Evolutionary conservation across 1,284 basidiomycete genomes (phyloP).

Genomic region (Cutaneotrichosporon arboriforme): DNA sequence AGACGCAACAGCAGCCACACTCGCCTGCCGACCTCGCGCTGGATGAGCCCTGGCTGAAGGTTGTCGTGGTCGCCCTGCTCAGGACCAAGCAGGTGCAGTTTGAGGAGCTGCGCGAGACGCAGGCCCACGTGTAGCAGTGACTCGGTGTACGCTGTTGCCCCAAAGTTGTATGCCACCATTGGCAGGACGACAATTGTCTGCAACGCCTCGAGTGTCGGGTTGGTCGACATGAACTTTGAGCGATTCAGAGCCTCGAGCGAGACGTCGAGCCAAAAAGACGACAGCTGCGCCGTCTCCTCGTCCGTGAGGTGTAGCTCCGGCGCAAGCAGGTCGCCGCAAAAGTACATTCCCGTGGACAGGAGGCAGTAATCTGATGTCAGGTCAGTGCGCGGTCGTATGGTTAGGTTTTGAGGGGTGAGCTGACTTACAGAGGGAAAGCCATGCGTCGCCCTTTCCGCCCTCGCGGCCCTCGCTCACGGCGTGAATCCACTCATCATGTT

Average conservation of each 20-base stretch:
- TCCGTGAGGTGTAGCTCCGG: slow-evolving; percentile 17
- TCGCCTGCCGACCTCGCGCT: slow-evolving; percentile 18
- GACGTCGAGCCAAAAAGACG: slow-evolving; percentile 24
- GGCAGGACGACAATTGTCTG: slow-evolving; percentile 22
- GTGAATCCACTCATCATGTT: slow-evolving; percentile 28
- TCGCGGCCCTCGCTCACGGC: slow-evolving; percentile 15
- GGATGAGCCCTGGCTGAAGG: slow-evolving; percentile 15
- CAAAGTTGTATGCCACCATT: slow-evolving; percentile 23
- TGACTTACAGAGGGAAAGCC: slow-evolving; percentile 20
- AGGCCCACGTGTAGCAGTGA: slow-evolving; percentile 20
- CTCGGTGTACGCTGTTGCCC: slow-evolving; percentile 22
- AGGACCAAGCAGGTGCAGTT: slow-evolving; percentile 17
- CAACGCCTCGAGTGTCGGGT: slow-evolving; percentile 22
- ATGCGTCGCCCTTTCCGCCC: slow-evolving; percentile 19
- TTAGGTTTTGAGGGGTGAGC: too few species aligned
- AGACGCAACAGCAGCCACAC: slow-evolving; percentile 21
- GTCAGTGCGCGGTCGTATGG: too few species aligned
- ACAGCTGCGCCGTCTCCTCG: slow-evolving; percentile 15
- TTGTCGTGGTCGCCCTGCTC: slow-evolving; percentile 15
- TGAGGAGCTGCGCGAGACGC: slow-evolving; percentile 19
- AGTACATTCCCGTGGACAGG: slow-evolving; percentile 22
- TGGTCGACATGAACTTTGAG: slow-evolving; percentile 23
- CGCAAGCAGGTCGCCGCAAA: slow-evolving; percentile 18
- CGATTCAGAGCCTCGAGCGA: slow-evolving; percentile 22
- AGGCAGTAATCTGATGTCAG: slow-evolving; percentile 17